Evolutionary conservation across 768 basidiomycete genomes (phyloP).

Genomic region (Rubroboletus pulcherrimus): DNA sequence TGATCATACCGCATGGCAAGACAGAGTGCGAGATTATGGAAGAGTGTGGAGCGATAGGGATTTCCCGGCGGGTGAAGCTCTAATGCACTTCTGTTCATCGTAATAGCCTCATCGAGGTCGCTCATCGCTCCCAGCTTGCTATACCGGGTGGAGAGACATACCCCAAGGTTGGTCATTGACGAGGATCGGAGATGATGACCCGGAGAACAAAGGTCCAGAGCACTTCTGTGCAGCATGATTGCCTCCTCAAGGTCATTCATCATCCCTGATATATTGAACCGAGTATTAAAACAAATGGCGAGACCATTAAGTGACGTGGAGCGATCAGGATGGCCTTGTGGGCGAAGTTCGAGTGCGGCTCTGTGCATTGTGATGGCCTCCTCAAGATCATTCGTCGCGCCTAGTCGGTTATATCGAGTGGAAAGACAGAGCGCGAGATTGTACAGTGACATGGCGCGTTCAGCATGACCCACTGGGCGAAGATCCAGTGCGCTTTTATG

Average conservation of each 20-base stretch:
- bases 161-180: neutral
- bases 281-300: constrained; percentile 7
- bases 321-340: constrained; percentile 13
- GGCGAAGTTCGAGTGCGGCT: constrained; percentile 6
- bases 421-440: neutral
- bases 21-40: neutral
- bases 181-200: neutral
- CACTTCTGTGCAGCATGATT: neutral
- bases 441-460: neutral
- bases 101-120: neutral
- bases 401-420: neutral
- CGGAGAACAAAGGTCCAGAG: neutral
- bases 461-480: neutral
- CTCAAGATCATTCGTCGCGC: constrained; percentile 12
- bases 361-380: constrained; percentile 13
- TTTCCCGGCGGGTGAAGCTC: neutral
- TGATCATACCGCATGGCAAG: neutral
- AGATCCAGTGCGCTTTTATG: neutral
- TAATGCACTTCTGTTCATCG: neutral
- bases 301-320: constrained; percentile 12
- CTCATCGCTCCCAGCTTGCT: neutral
- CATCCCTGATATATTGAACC: neutral
- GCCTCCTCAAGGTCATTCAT: neutral
- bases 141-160: neutral
- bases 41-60: neutral